phyloP scores from a whole-genome alignment of 352 stramenopile genomes.

The Phytophthora hibernalis region DNA sequence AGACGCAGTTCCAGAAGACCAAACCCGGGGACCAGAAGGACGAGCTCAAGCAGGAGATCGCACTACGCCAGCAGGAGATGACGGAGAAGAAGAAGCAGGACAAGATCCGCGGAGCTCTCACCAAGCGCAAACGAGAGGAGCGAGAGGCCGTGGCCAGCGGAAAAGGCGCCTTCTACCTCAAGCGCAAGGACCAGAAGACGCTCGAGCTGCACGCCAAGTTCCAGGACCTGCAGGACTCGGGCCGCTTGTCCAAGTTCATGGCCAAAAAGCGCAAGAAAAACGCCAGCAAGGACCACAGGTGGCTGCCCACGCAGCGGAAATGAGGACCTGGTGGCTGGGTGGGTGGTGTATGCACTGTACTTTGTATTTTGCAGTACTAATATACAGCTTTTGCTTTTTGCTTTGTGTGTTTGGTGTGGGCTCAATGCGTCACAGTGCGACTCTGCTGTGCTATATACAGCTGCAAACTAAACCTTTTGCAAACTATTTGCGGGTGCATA shows the following conservation, averaged over 20 bases:
- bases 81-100: slow-evolving; percentile 78
- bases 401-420: not conserved
- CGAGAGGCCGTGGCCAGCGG: slow-evolving; percentile 88
- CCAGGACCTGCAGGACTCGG: slow-evolving; percentile 88
- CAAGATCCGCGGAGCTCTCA: slow-evolving; percentile 71
- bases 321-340: slow-evolving; percentile 3
- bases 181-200: slow-evolving; percentile 93
- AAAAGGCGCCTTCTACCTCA: slow-evolving; percentile 93
- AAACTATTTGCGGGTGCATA: slow-evolving; percentile 13
- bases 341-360: too few species aligned
- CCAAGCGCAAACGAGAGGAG: slow-evolving; percentile 89
- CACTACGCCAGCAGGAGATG: slow-evolving; percentile 70
- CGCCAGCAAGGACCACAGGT: slow-evolving; percentile 93
- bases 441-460: not conserved
- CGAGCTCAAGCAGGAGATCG: slow-evolving; percentile 84
- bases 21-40: slow-evolving; percentile 78
- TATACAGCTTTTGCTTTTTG: slow-evolving; percentile 31
- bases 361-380: slow-evolving; percentile 33
- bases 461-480: not conserved
- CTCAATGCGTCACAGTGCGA: not conserved
- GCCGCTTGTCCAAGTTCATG: slow-evolving; percentile 93
- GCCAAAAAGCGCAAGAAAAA: slow-evolving; percentile 95
- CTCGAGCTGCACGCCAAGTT: slow-evolving; percentile 92
- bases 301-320: slow-evolving; percentile 89
- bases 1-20: slow-evolving; percentile 74